Evolutionary conservation across 2,329 filamentous ascomycete genomes (phyloP).

Genomic region (Aspergillus fumigatus): DNA sequence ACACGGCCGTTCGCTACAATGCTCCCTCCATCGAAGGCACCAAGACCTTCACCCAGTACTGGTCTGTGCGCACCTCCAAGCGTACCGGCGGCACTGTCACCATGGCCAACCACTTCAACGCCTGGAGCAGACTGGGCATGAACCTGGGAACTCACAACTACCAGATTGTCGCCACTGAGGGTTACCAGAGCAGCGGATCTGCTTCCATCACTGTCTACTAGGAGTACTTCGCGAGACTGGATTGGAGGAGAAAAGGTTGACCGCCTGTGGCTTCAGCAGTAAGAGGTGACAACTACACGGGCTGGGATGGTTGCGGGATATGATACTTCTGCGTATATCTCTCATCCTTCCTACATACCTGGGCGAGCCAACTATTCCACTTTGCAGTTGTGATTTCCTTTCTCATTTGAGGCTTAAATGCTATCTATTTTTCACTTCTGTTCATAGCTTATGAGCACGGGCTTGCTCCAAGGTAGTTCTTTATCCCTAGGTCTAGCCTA

Average conservation of each 20-base stretch:
- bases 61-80: slow-evolving; percentile 36
- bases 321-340: not conserved
- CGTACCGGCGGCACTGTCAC: slow-evolving; percentile 34
- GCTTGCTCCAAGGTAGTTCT: no score
- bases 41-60: slow-evolving; percentile 41
- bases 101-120: slow-evolving; percentile 34
- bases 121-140: slow-evolving; percentile 31
- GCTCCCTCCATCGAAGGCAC: slow-evolving; percentile 39
- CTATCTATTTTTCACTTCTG: no score
- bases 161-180: slow-evolving; percentile 42
- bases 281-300: not conserved
- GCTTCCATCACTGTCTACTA: slow-evolving; percentile 34
- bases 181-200: slow-evolving; percentile 39
- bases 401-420: no score
- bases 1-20: slow-evolving; percentile 33
- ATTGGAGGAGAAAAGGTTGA: not conserved
- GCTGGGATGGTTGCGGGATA: not conserved
- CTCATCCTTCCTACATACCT: no score
- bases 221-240: no score
- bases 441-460: no score
- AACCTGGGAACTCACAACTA: slow-evolving; percentile 34
- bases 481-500: no score
- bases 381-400: no score
- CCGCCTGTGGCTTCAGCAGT: not conserved
- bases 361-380: no score